Evolutionary conservation across 306 rosid species (phyloP).

Genomic region (Citrullus amarus): DNA sequence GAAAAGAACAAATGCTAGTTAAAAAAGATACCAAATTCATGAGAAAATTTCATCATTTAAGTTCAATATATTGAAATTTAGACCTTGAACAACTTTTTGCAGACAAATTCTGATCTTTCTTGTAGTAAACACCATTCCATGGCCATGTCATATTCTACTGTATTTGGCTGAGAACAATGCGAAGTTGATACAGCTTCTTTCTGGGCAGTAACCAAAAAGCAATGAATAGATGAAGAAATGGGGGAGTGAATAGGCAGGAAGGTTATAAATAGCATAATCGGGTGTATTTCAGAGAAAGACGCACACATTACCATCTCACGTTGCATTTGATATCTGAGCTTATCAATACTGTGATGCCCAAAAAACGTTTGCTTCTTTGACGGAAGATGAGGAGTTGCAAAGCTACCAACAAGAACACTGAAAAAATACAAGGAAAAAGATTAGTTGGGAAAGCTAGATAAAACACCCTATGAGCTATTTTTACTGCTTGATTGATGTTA

Average conservation of each 20-base stretch:
- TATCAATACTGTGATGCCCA: constrained; percentile 61
- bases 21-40: neutral
- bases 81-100: constrained; percentile 55
- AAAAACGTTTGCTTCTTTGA: constrained; percentile 45
- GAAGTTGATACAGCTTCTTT: constrained; percentile 45
- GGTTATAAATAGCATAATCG: neutral
- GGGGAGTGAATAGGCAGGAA: neutral
- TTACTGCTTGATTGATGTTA: neutral
- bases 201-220: constrained; percentile 18
- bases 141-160: constrained; percentile 43
- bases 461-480: neutral
- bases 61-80: constrained; percentile 2
- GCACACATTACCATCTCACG: constrained; percentile 49
- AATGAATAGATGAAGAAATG: neutral
- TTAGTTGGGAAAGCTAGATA: neutral
- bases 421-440: neutral
- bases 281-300: neutral
- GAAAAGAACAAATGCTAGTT: neutral
- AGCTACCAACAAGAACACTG: constrained; percentile 67
- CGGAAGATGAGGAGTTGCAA: constrained; percentile 33
- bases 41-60: constrained; percentile 7
- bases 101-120: constrained; percentile 31
- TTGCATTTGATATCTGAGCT: constrained; percentile 32
- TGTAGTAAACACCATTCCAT: constrained; percentile 39
- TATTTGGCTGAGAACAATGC: constrained; percentile 48